These are phyloP conservation scores for Gymnopilus dilepis DNA, from an alignment of 768 basidiomycete species.

Conservation along the genomic window DNA sequence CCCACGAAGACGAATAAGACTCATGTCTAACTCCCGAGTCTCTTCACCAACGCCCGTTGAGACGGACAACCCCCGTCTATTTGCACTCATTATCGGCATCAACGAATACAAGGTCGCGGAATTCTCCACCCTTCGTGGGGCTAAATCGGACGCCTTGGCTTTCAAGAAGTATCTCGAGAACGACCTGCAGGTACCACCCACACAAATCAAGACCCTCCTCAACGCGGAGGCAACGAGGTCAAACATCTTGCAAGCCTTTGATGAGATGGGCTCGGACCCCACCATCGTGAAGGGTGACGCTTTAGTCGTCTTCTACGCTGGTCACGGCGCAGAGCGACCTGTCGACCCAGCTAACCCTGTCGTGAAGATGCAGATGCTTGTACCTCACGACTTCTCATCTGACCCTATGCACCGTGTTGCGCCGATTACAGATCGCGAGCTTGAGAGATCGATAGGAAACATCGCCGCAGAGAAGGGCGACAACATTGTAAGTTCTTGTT, in stretches of 20 bases:
- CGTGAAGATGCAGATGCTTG: conserved; percentile 8
- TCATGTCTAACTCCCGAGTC: too few species aligned
- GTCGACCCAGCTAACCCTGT: background rate
- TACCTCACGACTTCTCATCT: conserved; percentile 10
- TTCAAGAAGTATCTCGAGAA: conserved; percentile 10
- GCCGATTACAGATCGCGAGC: background rate
- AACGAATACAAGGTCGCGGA: conserved; percentile 8
- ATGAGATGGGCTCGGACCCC: conserved; percentile 57
- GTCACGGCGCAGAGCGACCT: conserved; percentile 26
- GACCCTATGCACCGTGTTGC: background rate
- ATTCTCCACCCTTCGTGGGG: conserved; percentile 5
- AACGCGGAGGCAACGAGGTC: conserved; percentile 57
- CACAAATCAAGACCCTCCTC: conserved; percentile 49
- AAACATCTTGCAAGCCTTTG: conserved; percentile 55
- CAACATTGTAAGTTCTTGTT: conserved; percentile 14
- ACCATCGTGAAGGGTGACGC: conserved; percentile 39
- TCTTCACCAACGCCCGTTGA: background rate
- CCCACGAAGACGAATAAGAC: too few species aligned
- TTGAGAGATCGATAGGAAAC: conserved; percentile 2
- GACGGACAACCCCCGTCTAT: conserved; percentile 22
- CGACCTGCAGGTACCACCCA: background rate
- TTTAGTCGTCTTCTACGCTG: conserved; percentile 62
- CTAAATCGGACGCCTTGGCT: conserved; percentile 12
- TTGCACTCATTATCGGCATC: conserved; percentile 20
- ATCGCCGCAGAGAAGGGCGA: conserved; percentile 10